Percentiles rank a stretch among this genome's conserved stretches.
Evolutionary conservation across 805 yeast species (phyloP).

Genomic region (Starmerella sp.): DNA sequence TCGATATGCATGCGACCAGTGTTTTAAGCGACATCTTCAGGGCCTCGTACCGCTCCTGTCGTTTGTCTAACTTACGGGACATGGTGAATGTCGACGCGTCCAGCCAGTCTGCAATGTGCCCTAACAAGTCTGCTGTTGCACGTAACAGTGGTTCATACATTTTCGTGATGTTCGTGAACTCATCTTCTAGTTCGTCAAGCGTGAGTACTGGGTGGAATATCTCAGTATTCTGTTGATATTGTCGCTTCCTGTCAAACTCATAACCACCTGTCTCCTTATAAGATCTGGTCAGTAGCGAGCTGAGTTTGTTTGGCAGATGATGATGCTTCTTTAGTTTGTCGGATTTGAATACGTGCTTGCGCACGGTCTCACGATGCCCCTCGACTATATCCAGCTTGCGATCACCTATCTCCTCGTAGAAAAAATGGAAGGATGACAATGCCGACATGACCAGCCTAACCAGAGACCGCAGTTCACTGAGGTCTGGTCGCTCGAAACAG

Average conservation of each 20-base stretch:
- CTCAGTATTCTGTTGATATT: not conserved
- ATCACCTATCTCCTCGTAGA: slow-evolving; percentile 16
- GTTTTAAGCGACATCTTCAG: slow-evolving; percentile 17
- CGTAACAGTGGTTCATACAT: slow-evolving; percentile 14
- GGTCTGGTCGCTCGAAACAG: slow-evolving; percentile 22
- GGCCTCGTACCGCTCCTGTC: not conserved
- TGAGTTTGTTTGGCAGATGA: not conserved
- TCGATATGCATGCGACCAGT: slow-evolving; percentile 3
- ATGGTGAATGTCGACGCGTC: slow-evolving; percentile 3
- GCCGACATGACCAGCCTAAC: slow-evolving; percentile 20
- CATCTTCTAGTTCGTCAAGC: slow-evolving; percentile 7
- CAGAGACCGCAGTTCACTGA: slow-evolving; percentile 22
- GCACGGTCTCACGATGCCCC: not conserved
- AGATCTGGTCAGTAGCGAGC: not conserved
- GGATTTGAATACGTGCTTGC: not conserved
- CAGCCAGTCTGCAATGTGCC: slow-evolving; percentile 18
- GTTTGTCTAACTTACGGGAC: not conserved
- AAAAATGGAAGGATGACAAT: slow-evolving; percentile 21
- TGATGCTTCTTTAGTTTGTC: not conserved
- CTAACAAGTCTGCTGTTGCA: slow-evolving; percentile 15
- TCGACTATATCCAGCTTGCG: not conserved
- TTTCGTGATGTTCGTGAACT: slow-evolving; percentile 7
- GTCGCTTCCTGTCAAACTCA: slow-evolving; percentile 6
- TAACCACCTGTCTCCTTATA: slow-evolving; percentile 17
- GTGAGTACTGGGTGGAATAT: not conserved